Percentiles rank a stretch among this genome's conserved stretches.
Evolutionary conservation across 2,329 filamentous ascomycete species (phyloP).

Genomic region (Diaporthe aspalathi): DNA sequence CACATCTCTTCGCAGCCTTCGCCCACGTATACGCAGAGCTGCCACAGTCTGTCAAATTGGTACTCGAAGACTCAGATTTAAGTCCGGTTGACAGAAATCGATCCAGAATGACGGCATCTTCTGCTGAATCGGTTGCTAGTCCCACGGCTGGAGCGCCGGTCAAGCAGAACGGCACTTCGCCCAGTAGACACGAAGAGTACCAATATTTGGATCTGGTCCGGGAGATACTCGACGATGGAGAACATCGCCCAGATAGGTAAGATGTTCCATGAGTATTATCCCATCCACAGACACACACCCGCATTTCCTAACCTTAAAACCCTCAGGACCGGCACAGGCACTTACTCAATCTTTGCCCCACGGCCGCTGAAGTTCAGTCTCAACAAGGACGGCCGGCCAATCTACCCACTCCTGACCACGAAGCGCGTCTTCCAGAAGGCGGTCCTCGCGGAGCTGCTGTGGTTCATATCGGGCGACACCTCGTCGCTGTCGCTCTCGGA

Average conservation of each 20-base stretch:
- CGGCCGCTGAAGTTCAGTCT: slow-evolving; percentile 88
- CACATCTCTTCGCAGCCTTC: neutral
- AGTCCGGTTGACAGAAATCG: neutral
- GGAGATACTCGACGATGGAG: slow-evolving; percentile 83
- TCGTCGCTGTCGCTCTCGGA: slow-evolving; percentile 81
- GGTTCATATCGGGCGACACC: slow-evolving; percentile 91
- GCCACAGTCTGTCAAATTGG: neutral
- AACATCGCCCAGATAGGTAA: slow-evolving; percentile 88
- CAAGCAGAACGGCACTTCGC: slow-evolving; percentile 23
- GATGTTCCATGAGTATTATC: neutral
- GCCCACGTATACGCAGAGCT: neutral
- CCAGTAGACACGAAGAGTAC: slow-evolving; percentile 79
- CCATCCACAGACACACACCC: slow-evolving; percentile 8
- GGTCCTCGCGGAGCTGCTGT: slow-evolving; percentile 91
- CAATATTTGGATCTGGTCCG: slow-evolving; percentile 93
- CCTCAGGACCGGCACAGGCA: slow-evolving; percentile 88
- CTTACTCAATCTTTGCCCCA: slow-evolving; percentile 88
- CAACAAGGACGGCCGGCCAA: slow-evolving; percentile 68
- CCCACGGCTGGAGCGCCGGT: slow-evolving; percentile 1
- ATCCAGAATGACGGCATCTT: slow-evolving; percentile 33
- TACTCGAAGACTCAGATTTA: neutral
- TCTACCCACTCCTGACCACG: slow-evolving; percentile 94
- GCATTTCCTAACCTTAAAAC: neutral
- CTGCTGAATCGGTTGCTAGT: slow-evolving; percentile 19
- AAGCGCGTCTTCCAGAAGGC: slow-evolving; percentile 95